phyloP scores from a whole-genome alignment of 306 rosid species.

The Vachellia collinsii region DNA sequence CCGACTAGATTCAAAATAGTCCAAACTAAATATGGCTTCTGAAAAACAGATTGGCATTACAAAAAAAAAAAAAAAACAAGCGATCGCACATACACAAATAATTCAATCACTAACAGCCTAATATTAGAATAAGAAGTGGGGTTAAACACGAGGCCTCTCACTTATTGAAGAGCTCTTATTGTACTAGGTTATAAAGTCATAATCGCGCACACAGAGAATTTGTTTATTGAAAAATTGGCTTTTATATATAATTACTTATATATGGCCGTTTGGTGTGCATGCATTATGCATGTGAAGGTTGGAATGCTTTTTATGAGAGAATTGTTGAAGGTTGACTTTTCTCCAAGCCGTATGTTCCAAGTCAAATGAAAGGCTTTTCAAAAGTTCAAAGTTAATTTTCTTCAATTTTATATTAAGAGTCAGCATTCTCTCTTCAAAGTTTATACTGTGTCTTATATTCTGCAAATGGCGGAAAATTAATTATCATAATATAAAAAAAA shows the following conservation, averaged over 20 bases:
- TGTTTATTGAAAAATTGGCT: slow-evolving; percentile 6
- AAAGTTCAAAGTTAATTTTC: not conserved
- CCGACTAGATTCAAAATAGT: not conserved
- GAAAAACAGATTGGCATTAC: too few species aligned
- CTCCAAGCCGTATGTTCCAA: slow-evolving; percentile 24
- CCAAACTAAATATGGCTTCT: too few species aligned
- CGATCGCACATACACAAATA: too few species aligned
- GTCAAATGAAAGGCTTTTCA: slow-evolving; percentile 20
- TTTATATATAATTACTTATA: not conserved
- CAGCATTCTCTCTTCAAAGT: slow-evolving; percentile 22
- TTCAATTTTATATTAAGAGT: slow-evolving; percentile 3
- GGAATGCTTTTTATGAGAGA: slow-evolving; percentile 19
- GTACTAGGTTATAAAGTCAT: too few species aligned
- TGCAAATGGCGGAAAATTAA: not conserved
- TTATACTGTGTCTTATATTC: slow-evolving; percentile 8
- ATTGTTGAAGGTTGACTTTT: slow-evolving; percentile 33
- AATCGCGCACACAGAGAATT: not conserved
- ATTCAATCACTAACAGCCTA: too few species aligned
- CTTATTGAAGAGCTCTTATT: too few species aligned
- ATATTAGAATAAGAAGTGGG: too few species aligned
- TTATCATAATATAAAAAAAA: not conserved
- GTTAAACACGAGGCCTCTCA: too few species aligned
- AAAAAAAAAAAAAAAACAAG: too few species aligned
- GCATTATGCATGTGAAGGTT: not conserved
- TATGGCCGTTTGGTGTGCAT: not conserved